Evolutionary conservation across 2,329 filamentous ascomycete species (phyloP).

Genomic region (Plenodomus tracheiphilus): DNA sequence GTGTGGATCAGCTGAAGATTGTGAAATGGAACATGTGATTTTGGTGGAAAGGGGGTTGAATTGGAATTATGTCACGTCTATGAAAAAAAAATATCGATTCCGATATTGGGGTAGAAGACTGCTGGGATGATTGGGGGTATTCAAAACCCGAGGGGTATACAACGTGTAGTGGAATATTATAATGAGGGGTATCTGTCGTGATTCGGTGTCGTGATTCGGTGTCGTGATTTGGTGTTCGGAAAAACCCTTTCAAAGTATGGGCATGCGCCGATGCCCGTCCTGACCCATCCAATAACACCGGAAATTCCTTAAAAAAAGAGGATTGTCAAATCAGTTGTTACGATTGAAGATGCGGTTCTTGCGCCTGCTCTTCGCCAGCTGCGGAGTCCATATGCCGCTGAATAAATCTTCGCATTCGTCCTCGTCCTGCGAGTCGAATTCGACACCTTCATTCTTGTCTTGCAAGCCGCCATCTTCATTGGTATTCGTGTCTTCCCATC

Average conservation of each 20-base stretch:
- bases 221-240: neutral
- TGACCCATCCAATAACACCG: neutral
- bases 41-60: no score
- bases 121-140: neutral
- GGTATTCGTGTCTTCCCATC: constrained; percentile 54
- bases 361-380: constrained; percentile 52
- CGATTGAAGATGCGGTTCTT: constrained; percentile 6
- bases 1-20: no score
- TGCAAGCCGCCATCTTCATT: constrained; percentile 18
- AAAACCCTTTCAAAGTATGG: neutral
- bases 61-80: neutral
- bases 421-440: constrained; percentile 68
- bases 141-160: neutral
- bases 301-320: neutral
- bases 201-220: neutral
- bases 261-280: neutral
- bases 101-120: no score
- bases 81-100: no score
- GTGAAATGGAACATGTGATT: no score
- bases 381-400: constrained; percentile 62
- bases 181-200: neutral
- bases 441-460: constrained; percentile 45
- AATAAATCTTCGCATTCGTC: constrained; percentile 70
- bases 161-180: neutral
- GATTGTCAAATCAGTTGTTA: neutral